Percentiles rank a stretch among this genome's conserved stretches.
Conservation (phyloP, 1,139 yeast species). For the Lodderomyces margitis region DNA sequence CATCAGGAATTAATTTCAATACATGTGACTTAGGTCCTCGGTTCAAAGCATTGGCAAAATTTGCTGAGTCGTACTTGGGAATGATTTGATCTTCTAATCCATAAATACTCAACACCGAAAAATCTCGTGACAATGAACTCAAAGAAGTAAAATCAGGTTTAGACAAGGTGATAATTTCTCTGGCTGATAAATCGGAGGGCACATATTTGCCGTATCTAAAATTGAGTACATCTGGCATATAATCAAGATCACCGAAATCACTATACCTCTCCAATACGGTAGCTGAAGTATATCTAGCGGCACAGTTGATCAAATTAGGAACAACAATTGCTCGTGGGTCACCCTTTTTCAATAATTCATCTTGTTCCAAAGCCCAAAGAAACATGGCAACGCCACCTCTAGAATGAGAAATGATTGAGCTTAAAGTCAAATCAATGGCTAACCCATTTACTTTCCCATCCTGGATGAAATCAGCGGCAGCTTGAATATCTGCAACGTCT, state of each 20-base stretch:
- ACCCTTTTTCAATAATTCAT: slow-evolving; percentile 27
- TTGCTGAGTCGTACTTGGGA: slow-evolving; percentile 61
- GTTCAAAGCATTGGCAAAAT: slow-evolving; percentile 55
- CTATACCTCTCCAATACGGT: slow-evolving; percentile 40
- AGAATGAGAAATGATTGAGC: slow-evolving; percentile 69
- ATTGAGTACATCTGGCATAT: slow-evolving; percentile 16
- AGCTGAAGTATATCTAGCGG: slow-evolving; percentile 54
- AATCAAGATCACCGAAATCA: slow-evolving; percentile 18
- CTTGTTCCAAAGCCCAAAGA: slow-evolving; percentile 59
- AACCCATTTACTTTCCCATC: slow-evolving; percentile 35
- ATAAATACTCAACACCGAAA: slow-evolving; percentile 65
- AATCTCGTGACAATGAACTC: slow-evolving; percentile 40
- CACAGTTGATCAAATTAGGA: slow-evolving; percentile 69
- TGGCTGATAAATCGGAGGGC: slow-evolving; percentile 39
- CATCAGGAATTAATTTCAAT: slow-evolving; percentile 57
- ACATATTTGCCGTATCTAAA: slow-evolving; percentile 51
- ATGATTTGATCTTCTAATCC: slow-evolving; percentile 68
- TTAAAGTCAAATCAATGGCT: slow-evolving; percentile 44
- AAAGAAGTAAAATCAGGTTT: slow-evolving; percentile 47
- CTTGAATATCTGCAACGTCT: slow-evolving; percentile 68
- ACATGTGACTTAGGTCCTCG: slow-evolving; percentile 52
- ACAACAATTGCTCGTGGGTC: slow-evolving; percentile 36
- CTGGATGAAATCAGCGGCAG: slow-evolving; percentile 46
- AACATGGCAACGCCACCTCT: slow-evolving; percentile 80
- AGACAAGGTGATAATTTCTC: slow-evolving; percentile 58